Evolutionary conservation across 176 grass and related monocot species (phyloP), one percentile per base, ranked within the genome.

Genomic region (Hyparrhenia diplandra): DNA sequence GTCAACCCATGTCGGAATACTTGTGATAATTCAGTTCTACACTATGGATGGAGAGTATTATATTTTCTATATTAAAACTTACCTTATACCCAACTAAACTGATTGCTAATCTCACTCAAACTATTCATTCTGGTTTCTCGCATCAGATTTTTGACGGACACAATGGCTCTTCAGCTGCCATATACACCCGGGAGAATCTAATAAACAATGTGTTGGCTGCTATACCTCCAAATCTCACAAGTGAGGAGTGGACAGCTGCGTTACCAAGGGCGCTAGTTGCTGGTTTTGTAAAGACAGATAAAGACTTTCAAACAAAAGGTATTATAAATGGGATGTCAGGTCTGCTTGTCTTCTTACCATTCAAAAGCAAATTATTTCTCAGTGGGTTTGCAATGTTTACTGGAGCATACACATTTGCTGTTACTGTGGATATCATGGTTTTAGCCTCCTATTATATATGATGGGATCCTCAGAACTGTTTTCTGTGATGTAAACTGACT

Each of bases 281-380:
- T 51, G 90, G 95, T 64, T 98, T 98, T 82, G 95, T 98, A 57
- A 98, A 98, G 75, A 98, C 95, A 58, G 95, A 98, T 74, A 95
- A 93, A 74, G 90, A 93, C 37, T 98, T 98, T 75, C 86, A 94
- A 64, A 81, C 85, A 84, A 80, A 85, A 95, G 86, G 95, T 92
- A 89, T 67, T 71, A 31, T 75, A 57, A 77, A 62, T 71, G 64
- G 11, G 31, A 75, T 75, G 30, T 29, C 46, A 67, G 46, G 29
- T 83, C 16, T 23, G 37, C 45, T 54, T 66, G 18, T 73, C 58
- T 73, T 78, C 46, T 34, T 27, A 27, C 66, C 73, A 45, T 73
- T 0, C 11, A 42, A 75, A 74, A 80, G 27, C 28, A 67, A 74
- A 86, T 14, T 67, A 66, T 40, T 81, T 74, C 45, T 79, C 76